Base-by-base conservation (phyloP, 305 asterid genomes). In the Fraxinus nigra region DNA sequence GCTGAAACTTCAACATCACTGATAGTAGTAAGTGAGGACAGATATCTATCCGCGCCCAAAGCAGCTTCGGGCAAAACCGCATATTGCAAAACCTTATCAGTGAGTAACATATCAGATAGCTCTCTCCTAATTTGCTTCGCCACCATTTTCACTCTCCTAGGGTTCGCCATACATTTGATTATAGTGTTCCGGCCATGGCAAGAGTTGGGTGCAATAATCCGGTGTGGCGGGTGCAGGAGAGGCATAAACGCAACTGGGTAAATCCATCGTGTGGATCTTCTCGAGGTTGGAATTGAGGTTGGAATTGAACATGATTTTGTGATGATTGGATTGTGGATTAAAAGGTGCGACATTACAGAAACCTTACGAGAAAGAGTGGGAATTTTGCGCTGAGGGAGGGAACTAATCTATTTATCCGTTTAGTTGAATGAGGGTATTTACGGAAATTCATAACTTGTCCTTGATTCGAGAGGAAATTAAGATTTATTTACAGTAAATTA, bases 41-140 rank as follows among this genome's bases (percentile, higher is more conserved):
- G 85, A 86, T 96, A 96, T 20, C 93, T 91, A 85, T 96, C 99
- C 76, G 98, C 98, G 22, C 99, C 99, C 80, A 96, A 88, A 78
- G 97, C 97, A 84, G 95, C 95, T 89, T 96, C 99, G 1, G 98
- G 99, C 85, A 96, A 86, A 80, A 96, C 92, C 33, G 99, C 99
- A 75, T 65, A 87, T 89, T 94, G 98, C 88, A 96, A 89, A 86
- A 93, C 97, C 90, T 93, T 92, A 83, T 96, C 98, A 0, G 94
- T 90, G 3, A 96, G 89, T 82, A 96, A 84, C 98, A 96, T 96
- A 32, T 94, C 95, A 3, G 99, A 92, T 2, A 96, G 90, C 90
- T 94, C 99, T 80, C 99, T 92, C 90, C 86, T 76, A 78, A 96
- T 96, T 87, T 96, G 99, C 84, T 91, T 93, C 16, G 99, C 91